Base-by-base conservation (phyloP, 2,329 filamentous ascomycete species). In the Penicillium oxalicum region DNA sequence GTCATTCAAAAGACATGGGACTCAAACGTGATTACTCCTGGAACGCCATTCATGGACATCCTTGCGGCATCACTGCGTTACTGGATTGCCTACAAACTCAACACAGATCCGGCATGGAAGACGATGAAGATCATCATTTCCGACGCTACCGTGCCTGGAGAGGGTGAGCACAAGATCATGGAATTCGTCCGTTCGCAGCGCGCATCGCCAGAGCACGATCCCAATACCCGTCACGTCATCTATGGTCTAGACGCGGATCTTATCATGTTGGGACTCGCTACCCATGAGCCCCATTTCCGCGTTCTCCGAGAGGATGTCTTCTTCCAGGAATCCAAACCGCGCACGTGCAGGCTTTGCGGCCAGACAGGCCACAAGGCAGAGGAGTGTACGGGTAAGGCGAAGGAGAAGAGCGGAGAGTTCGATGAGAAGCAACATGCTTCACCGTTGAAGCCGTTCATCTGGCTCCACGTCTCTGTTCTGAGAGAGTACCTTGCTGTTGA, bases 131-230 rank as follows among this genome's bases (percentile, higher is more conserved):
- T 98, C 68, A 94, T 98, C 70, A 97, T 98, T 58, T 98, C 93
- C 7, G 93, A 98, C 75, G 91, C 93, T 46, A 96, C 91, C 36
- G 91, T 98, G 35, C 93, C 93, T 47, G 93, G 93, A 65, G 93
- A 98, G 73, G 93, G 93, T 67, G 93, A 98, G 74, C 93, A 98
- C 71, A 98, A 98, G 72, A 97, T 98, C 65, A 98, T 98, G 93
- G 85, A 93, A 59, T 98, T 97, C 68, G 82, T 98, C 57, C 85
- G 93, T 62, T 95, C 91, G 34, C 94, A 98, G 70, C 84, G 93
- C 62, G 82, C 87, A 43, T 93, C 88, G 45, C 86, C 91, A 4
- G 86, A 94, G 56, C 90, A 98, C 69, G 86, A 98, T 63, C 93
- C 93, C 25, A 97, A 98, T 68, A 97, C 93, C 24, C 87, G 88